These are phyloP conservation scores for Podospora pseudopauciseta DNA, from an alignment of 495 filamentous ascomycete species.

Conservation along the genomic window DNA sequence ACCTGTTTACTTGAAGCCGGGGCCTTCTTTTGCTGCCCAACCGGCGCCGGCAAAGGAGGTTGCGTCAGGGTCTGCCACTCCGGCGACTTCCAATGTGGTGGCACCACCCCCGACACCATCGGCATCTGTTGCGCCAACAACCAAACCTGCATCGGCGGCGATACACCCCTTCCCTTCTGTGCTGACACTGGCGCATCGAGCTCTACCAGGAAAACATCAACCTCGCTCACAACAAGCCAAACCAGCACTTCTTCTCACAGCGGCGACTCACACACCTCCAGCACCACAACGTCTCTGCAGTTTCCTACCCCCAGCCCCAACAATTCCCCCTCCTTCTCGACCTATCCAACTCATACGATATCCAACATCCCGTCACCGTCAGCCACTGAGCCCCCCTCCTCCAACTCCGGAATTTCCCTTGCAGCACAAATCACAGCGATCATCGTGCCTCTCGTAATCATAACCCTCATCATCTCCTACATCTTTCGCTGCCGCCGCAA, in stretches of 20 bases:
- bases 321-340: not conserved
- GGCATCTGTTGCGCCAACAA: constrained; percentile 24
- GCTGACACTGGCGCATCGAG: not conserved
- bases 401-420: not conserved
- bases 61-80: not conserved
- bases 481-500: not conserved
- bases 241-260: not conserved
- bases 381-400: too few relatives aligned
- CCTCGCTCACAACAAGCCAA: not conserved
- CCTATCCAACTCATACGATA: not conserved
- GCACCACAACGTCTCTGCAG: not conserved
- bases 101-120: not conserved
- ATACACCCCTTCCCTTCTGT: constrained; percentile 17
- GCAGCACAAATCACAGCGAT: not conserved
- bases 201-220: not conserved
- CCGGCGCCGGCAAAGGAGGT: not conserved
- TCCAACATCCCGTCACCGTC: not conserved
- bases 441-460: not conserved
- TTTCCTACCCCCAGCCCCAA: not conserved
- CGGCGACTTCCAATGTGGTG: constrained; percentile 24
- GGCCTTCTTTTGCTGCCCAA: not conserved
- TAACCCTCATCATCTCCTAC: not conserved
- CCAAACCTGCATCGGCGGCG: constrained; percentile 22
- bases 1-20: not conserved
- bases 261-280: not conserved